Evolutionary conservation across 2,329 filamentous ascomycete species (phyloP), one percentile per base, ranked within the genome.

Genomic region (Dendrostoma leiphaemia): DNA sequence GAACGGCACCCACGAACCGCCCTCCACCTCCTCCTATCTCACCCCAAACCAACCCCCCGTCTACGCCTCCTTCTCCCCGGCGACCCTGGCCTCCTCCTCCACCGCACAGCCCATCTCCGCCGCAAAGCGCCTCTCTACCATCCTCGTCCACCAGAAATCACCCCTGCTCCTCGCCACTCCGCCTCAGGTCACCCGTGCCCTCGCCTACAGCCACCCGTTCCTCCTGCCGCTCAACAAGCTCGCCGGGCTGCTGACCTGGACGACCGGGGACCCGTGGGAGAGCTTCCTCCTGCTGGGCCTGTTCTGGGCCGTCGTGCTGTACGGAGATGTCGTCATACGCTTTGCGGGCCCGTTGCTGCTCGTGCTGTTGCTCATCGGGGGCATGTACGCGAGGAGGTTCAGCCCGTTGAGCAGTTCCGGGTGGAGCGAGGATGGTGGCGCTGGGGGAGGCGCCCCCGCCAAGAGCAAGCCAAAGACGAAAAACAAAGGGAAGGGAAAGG

Each of bases 151-250:
- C 71, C 93, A 96, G 70, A 99, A 97, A 74, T 96, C 91, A 15
- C 94, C 94, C 10, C 74, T 99, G 43, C 81, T 99, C 17, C 86
- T 96, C 56, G 91, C 93, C 15, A 99, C 94, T 9, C 94, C 94
- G 40, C 94, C 94, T 2, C 90, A 96, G 67, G 88, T 99, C 68
- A 99, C 94, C 2, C 85, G 94, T 63, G 92, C 93, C 13, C 80
- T 99, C 57, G 93, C 93, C 60, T 97, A 97, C 69, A 96, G 92
- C 60, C 93, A 99, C 68, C 92, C 94, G 0, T 97, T 97, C 68
- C 78, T 99, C 7, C 77, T 96, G 7, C 91, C 92, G 6, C 76
- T 97, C 54, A 97, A 97, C 69, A 89, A 88, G 66, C 72, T 96
- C 15, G 88, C 83, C 3, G 94, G 93, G 0, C 75, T 99, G 58